Percentiles rank a stretch among this genome's conserved stretches.
Evolutionary conservation across 2,329 filamentous ascomycete species (phyloP).

Genomic region (Penicillium sp.): DNA sequence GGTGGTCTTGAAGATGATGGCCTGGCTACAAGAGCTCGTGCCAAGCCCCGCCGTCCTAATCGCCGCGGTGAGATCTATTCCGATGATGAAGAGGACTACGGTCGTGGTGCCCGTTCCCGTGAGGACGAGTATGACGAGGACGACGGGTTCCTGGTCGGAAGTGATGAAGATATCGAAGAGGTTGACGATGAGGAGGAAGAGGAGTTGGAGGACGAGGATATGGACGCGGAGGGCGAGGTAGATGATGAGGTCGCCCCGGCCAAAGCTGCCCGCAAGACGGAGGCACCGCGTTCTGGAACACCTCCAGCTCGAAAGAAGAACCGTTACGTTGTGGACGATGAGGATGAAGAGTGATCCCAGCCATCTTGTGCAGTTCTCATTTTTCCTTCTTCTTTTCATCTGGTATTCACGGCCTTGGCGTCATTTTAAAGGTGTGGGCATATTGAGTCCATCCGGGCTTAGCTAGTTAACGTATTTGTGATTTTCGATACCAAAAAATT

Average conservation of each 20-base stretch:
- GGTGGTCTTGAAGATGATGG: constrained; percentile 60
- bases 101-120: constrained; percentile 52
- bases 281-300: constrained; percentile 28
- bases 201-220: constrained; percentile 45
- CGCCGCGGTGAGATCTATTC: constrained; percentile 51
- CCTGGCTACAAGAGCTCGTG: constrained; percentile 41
- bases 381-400: neutral
- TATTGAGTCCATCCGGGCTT: neutral
- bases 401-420: neutral
- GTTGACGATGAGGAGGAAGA: constrained; percentile 47
- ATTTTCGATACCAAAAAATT: constrained; percentile 15
- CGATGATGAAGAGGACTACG: constrained; percentile 51
- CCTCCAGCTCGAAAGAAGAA: constrained; percentile 47
- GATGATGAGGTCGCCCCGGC: constrained; percentile 34
- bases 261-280: constrained; percentile 28
- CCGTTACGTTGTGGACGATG: constrained; percentile 50
- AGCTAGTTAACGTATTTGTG: neutral
- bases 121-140: constrained; percentile 83
- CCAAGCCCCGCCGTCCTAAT: constrained; percentile 41
- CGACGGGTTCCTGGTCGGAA: constrained; percentile 69
- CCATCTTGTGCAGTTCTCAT: neutral
- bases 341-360: constrained; percentile 42
- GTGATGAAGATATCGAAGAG: constrained; percentile 50
- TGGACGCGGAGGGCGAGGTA: constrained; percentile 47
- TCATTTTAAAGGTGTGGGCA: neutral